Conservation (phyloP, 192 early-diverging fungal genomes). For the Rhizophagus clarus region DNA sequence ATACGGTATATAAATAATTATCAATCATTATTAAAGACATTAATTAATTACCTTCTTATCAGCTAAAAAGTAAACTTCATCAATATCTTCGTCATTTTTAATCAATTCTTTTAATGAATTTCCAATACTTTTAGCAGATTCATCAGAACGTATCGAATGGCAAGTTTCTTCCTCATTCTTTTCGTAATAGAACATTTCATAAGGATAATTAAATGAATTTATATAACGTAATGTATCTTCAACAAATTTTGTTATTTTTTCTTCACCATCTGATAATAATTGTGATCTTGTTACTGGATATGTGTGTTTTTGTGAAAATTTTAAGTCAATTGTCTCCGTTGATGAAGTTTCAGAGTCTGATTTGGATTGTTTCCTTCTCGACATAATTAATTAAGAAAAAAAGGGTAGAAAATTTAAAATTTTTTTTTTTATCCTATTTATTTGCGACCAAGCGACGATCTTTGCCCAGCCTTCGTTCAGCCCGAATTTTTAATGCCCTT, state of each 20-base stretch:
- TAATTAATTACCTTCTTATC: slow-evolving; percentile 15
- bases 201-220: slow-evolving; percentile 26
- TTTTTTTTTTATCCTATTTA: too few relatives aligned
- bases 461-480: too few relatives aligned
- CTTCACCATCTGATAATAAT: not conserved
- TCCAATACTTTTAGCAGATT: not conserved
- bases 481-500: too few relatives aligned
- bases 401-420: too few relatives aligned
- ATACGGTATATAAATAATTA: not conserved
- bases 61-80: not conserved
- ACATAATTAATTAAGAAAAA: not conserved
- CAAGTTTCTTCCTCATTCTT: not conserved
- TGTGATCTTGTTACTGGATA: not conserved
- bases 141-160: not conserved
- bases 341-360: not conserved
- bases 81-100: not conserved
- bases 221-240: slow-evolving; percentile 10
- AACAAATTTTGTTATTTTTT: slow-evolving; percentile 3
- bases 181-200: slow-evolving; percentile 19
- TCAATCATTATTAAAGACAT: not conserved
- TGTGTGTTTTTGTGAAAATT: not conserved
- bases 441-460: too few relatives aligned
- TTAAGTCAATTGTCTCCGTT: not conserved
- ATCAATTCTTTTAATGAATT: not conserved
- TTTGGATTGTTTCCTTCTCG: not conserved